These are phyloP conservation scores for Ustilago shanxiensis DNA, from an alignment of 1,284 basidiomycete species.

Conservation along the genomic window DNA sequence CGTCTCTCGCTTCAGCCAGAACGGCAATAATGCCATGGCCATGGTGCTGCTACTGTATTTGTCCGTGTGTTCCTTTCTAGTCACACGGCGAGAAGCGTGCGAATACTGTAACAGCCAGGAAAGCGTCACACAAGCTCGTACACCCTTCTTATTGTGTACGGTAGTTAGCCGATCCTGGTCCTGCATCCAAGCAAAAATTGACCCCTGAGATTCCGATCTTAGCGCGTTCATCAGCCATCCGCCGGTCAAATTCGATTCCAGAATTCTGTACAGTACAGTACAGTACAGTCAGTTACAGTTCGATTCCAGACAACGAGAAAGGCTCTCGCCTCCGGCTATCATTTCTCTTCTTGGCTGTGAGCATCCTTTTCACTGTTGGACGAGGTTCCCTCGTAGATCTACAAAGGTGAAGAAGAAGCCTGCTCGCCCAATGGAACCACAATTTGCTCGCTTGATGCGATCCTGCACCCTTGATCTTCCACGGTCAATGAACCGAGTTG, in stretches of 20 bases:
- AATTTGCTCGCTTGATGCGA: not conserved
- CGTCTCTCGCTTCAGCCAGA: slow-evolving; percentile 1
- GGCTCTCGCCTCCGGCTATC: not conserved
- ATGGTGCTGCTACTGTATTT: slow-evolving; percentile 1
- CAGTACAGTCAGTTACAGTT: not conserved
- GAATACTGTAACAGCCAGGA: too few species aligned
- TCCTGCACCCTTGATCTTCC: not conserved
- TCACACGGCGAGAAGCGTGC: too few species aligned
- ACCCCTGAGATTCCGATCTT: slow-evolving; percentile 13
- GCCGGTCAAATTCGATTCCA: slow-evolving; percentile 2
- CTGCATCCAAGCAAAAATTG: slow-evolving; percentile 1
- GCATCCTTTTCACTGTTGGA: too few species aligned
- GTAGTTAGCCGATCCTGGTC: too few species aligned
- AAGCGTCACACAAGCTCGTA: too few species aligned
- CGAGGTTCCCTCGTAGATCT: too few species aligned
- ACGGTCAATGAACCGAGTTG: not conserved
- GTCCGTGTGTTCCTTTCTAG: not conserved
- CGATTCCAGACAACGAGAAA: not conserved
- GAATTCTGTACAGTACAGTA: too few species aligned
- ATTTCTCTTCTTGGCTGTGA: too few species aligned
- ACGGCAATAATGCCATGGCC: not conserved
- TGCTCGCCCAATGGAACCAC: not conserved
- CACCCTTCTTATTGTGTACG: too few species aligned
- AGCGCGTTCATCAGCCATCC: not conserved
- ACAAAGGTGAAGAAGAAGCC: too few species aligned